Evolutionary conservation across 768 basidiomycete species (phyloP).

Genomic region (Mycena rosella): DNA sequence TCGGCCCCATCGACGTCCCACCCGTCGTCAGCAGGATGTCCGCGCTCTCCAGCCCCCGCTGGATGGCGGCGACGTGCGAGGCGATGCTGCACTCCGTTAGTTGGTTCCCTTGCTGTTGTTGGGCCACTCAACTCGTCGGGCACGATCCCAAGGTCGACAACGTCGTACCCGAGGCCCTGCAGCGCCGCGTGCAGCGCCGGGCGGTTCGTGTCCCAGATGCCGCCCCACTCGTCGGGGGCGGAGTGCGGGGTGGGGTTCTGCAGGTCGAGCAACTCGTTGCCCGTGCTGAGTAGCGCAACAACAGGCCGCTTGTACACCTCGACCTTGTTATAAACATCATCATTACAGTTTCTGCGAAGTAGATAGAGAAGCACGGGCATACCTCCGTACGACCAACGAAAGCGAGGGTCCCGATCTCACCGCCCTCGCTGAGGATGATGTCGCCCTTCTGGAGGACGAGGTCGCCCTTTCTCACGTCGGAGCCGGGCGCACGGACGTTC

Average conservation of each 20-base stretch:
- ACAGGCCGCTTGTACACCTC: constrained; percentile 77
- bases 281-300: constrained; percentile 87
- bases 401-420: constrained; percentile 85
- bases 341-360: not conserved
- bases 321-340: constrained; percentile 61
- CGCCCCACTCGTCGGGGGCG: constrained; percentile 64
- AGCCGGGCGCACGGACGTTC: constrained; percentile 80
- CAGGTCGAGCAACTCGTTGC: constrained; percentile 83
- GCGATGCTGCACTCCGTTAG: constrained; percentile 42
- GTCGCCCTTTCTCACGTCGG: constrained; percentile 79
- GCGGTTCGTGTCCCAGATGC: constrained; percentile 89
- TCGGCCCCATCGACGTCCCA: constrained; percentile 92
- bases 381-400: constrained; percentile 84
- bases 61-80: constrained; percentile 70
- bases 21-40: constrained; percentile 90
- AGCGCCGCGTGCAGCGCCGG: constrained; percentile 81
- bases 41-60: constrained; percentile 67
- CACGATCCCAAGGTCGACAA: constrained; percentile 86
- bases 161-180: constrained; percentile 79
- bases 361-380: constrained; percentile 48
- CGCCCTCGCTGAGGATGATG: constrained; percentile 73
- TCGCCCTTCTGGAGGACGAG: constrained; percentile 74
- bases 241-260: constrained; percentile 54
- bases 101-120: constrained; percentile 47
- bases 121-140: constrained; percentile 67